Evolutionary conservation across 176 grass and related monocot genomes (phyloP), one percentile per base, ranked within the genome.

Genomic region (Hordeum marinum): DNA sequence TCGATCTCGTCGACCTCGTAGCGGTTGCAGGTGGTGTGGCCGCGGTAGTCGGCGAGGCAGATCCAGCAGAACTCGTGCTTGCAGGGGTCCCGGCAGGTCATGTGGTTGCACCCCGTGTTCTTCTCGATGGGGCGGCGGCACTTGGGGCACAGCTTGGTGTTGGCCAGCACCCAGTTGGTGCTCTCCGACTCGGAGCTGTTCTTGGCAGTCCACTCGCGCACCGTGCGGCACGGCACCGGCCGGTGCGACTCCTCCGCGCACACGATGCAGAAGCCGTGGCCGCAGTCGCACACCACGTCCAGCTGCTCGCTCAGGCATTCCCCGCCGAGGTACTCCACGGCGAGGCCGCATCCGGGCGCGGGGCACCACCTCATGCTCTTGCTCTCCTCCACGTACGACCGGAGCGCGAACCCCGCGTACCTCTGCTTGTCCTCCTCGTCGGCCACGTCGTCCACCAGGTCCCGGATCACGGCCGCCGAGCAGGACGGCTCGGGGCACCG

Each of bases 181-280:
- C 76, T 88, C 74, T 83, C 86, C 31, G 80, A 84, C 25, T 80
- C 87, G 10, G 68, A 71, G 68, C 37, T 71, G 37, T 71, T 40
- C 68, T 71, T 50, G 77, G 21, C 46, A 27, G 9, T 9, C 87
- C 87, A 93, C 42, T 34, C 61, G 0, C 27, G n/a, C 46, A 84
- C 66, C 34, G 57, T 82, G 0, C 20, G 84, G 62, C 91, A 90
- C 26, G 88, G 8, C 72, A 84, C 85, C n/a, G 91, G 88, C 25
- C 88, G 85, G 87, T 93, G 91, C 79, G 41, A 77, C 50, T 93
- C 88, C 59, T 82, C 85, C 2, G 75, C 59, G 82, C 91, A 90
- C 15, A 70, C 18, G 46, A 80, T 78, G 83, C 91, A 93, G 64
- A 87, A 89, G 2, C 13, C 45, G 72, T 90, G 75, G 6, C 13